phyloP scores from a whole-genome alignment of 306 rosid species.

The Pachyrhizus erosus region DNA sequence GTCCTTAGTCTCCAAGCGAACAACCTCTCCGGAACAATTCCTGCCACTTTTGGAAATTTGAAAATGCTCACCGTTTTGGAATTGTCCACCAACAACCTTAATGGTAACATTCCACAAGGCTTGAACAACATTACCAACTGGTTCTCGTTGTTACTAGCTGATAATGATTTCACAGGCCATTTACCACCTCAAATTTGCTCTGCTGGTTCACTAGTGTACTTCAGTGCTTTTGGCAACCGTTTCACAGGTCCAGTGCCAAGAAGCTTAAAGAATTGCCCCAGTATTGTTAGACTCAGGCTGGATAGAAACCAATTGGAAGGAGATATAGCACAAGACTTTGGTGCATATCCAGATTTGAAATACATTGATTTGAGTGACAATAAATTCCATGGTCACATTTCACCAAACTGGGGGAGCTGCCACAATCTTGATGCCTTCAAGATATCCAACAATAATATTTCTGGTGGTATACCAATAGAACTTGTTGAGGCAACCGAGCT shows the following conservation, averaged over 20 bases:
- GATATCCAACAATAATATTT: conserved; percentile 42
- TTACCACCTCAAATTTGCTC: conserved; percentile 41
- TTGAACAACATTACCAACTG: conserved; percentile 23
- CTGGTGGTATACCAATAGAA: conserved; percentile 44
- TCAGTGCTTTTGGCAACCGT: not conserved
- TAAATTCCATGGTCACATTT: conserved; percentile 42
- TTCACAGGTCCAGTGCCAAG: conserved; percentile 43
- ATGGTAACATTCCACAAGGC: conserved; percentile 36
- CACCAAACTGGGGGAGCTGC: conserved; percentile 46
- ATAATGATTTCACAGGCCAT: conserved; percentile 40
- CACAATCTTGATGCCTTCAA: not conserved
- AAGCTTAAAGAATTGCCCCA: conserved; percentile 43
- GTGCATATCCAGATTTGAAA: conserved; percentile 41
- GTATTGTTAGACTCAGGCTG: conserved; percentile 41
- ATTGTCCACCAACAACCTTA: conserved; percentile 37
- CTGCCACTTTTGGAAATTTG: conserved; percentile 45
- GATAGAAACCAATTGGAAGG: conserved; percentile 47
- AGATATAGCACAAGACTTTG: conserved; percentile 49
- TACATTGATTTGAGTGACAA: conserved; percentile 48
- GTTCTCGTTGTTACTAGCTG: not conserved
- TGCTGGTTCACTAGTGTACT: not conserved
- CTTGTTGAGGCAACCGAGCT: conserved; percentile 31
- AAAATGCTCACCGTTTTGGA: not conserved
- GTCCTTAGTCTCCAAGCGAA: conserved; percentile 16
- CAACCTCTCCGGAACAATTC: conserved; percentile 46